phyloP scores from a whole-genome alignment of 495 filamentous ascomycete genomes.

The Diplogelasinospora grovesii region DNA sequence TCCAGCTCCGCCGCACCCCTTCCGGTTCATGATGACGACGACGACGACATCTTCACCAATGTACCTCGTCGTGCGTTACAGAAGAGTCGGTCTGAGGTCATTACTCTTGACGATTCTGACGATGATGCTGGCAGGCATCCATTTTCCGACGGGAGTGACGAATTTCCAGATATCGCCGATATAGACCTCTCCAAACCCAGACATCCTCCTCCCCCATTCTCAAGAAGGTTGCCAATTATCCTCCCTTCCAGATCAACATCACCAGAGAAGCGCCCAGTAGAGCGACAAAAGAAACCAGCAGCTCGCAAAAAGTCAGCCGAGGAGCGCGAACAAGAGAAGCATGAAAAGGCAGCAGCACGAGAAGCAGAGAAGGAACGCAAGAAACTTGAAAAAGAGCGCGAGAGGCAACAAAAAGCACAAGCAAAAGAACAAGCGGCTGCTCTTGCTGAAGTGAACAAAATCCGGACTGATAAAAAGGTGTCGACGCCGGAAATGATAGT shows the following conservation, averaged over 20 bases:
- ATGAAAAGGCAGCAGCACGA: constrained; percentile 31
- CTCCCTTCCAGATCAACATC: no score
- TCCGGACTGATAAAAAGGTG: constrained; percentile 68
- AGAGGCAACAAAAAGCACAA: constrained; percentile 52
- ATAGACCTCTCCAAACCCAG: constrained; percentile 21
- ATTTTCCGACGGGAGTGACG: constrained; percentile 25
- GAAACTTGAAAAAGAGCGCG: constrained; percentile 49
- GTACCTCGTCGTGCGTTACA: constrained; percentile 5
- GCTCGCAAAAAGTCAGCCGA: constrained; percentile 24
- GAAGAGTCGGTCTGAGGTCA: constrained; percentile 14
- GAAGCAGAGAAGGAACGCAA: constrained; percentile 50
- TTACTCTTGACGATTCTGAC: constrained; percentile 27
- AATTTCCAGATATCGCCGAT: constrained; percentile 33
- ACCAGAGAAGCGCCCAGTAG: no score
- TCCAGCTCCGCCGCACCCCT: constrained; percentile 43
- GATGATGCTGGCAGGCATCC: constrained; percentile 4
- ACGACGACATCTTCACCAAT: neutral
- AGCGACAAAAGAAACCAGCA: constrained; percentile 5
- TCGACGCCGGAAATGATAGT: constrained; percentile 80
- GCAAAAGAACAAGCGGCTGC: constrained; percentile 64
- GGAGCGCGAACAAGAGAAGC: constrained; percentile 29
- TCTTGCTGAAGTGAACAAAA: constrained; percentile 67
- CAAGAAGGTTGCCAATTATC: no score
- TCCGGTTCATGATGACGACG: constrained; percentile 5
- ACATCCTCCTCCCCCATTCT: no score